phyloP scores from a whole-genome alignment of 2,329 filamentous ascomycete species.

The Fusarium zealandicum region DNA sequence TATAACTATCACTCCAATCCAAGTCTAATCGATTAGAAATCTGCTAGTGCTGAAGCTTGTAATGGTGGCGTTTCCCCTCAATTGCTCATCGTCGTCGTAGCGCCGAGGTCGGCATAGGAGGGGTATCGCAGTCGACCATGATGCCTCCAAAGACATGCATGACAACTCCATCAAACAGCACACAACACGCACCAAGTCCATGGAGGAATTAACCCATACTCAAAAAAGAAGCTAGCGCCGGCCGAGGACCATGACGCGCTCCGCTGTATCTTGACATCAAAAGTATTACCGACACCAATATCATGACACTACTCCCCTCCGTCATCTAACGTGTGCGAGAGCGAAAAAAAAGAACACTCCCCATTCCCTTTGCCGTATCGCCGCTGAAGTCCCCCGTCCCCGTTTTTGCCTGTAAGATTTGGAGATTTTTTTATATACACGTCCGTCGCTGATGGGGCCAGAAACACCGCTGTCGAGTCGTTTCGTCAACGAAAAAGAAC shows the following conservation, averaged over 20 bases:
- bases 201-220: neutral
- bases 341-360: slow-evolving; percentile 11
- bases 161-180: neutral
- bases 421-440: slow-evolving; percentile 39
- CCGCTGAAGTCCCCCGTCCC: slow-evolving; percentile 15
- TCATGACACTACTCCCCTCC: slow-evolving; percentile 30
- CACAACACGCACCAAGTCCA: too few species aligned
- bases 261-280: slow-evolving; percentile 31
- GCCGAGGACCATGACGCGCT: slow-evolving; percentile 7
- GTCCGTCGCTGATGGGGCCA: slow-evolving; percentile 22
- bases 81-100: neutral
- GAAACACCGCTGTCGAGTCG: neutral
- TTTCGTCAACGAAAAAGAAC: neutral
- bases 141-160: neutral
- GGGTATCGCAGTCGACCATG: slow-evolving; percentile 7
- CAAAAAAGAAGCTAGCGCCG: slow-evolving; percentile 12
- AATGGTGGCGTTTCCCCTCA: neutral
- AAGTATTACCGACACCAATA: slow-evolving; percentile 34
- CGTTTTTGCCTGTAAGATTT: slow-evolving; percentile 28
- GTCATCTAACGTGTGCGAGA: slow-evolving; percentile 34
- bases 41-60: neutral
- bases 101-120: slow-evolving; percentile 11
- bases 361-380: slow-evolving; percentile 19
- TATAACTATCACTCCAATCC: too few species aligned
- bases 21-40: neutral